Evolutionary conservation across 2,329 filamentous ascomycete species (phyloP).

Genomic region (Alternaria postmessia): DNA sequence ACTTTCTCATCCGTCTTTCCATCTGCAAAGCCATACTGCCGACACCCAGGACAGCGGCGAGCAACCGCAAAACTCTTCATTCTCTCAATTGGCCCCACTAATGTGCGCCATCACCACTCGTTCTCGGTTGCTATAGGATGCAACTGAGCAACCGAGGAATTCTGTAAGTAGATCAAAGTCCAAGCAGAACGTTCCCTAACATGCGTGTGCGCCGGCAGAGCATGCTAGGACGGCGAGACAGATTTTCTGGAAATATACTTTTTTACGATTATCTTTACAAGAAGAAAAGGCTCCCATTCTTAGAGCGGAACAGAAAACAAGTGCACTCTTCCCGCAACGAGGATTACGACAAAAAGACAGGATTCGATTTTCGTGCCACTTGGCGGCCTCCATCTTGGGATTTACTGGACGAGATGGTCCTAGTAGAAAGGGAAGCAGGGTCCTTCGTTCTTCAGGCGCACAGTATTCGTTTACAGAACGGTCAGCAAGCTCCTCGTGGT

Average conservation of each 20-base stretch:
- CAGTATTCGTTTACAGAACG: slow-evolving; percentile 15
- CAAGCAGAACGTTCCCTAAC: background rate
- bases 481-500: background rate
- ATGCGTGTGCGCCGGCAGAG: slow-evolving; percentile 17
- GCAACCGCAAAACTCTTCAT: background rate
- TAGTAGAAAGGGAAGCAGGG: slow-evolving; percentile 27
- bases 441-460: slow-evolving; percentile 29
- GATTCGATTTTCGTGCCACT: slow-evolving; percentile 9
- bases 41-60: background rate
- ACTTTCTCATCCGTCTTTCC: background rate
- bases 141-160: slow-evolving; percentile 12
- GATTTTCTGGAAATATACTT: slow-evolving; percentile 34
- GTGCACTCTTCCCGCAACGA: slow-evolving; percentile 23
- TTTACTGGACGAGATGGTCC: slow-evolving; percentile 38
- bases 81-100: background rate
- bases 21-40: slow-evolving; percentile 1
- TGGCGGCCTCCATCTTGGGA: slow-evolving; percentile 37
- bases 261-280: slow-evolving; percentile 35
- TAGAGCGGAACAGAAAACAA: slow-evolving; percentile 36
- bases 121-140: slow-evolving; percentile 18
- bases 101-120: slow-evolving; percentile 2
- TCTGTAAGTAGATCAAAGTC: slow-evolving; percentile 8
- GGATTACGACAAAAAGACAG: background rate
- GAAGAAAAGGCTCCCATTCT: slow-evolving; percentile 33
- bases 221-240: slow-evolving; percentile 34